Evolutionary conservation across 1,139 yeast genomes (phyloP).

Genomic region (Taiozyma sp.): DNA sequence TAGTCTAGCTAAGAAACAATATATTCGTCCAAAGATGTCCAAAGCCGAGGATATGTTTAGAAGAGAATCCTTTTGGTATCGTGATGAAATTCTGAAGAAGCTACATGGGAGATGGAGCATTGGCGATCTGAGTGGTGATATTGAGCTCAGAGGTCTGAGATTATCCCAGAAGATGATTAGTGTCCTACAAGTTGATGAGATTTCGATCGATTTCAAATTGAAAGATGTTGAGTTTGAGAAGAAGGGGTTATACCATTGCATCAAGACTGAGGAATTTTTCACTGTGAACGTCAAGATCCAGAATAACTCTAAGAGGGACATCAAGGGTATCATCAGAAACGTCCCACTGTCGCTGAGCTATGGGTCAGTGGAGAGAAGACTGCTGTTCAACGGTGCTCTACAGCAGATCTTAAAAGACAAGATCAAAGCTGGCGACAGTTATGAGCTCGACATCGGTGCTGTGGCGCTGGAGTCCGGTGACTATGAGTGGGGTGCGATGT

Average conservation of each 20-base stretch:
- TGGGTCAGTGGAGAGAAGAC: slow-evolving; percentile 43
- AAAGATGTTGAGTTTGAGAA: slow-evolving; percentile 15
- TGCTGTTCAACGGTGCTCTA: slow-evolving; percentile 59
- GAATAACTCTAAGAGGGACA: slow-evolving; percentile 36
- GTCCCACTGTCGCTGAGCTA: slow-evolving; percentile 43
- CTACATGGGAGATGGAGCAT: slow-evolving; percentile 64
- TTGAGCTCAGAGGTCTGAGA: slow-evolving; percentile 65
- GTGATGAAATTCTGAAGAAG: slow-evolving; percentile 56
- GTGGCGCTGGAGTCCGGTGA: slow-evolving; percentile 66
- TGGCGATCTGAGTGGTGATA: slow-evolving; percentile 42
- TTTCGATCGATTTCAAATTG: slow-evolving; percentile 36
- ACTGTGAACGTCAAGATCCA: slow-evolving; percentile 40
- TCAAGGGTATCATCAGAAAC: slow-evolving; percentile 62
- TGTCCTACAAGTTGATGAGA: slow-evolving; percentile 44
- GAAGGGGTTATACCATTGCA: slow-evolving; percentile 18
- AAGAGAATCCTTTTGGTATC: slow-evolving; percentile 75
- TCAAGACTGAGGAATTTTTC: slow-evolving; percentile 45
- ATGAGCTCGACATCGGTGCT: slow-evolving; percentile 45
- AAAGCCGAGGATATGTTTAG: slow-evolving; percentile 47
- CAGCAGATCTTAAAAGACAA: slow-evolving; percentile 45
- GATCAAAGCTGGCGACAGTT: slow-evolving; percentile 39
- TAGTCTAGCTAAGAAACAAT: slow-evolving; percentile 68
- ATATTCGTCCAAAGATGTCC: slow-evolving; percentile 54
- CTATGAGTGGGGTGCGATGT: slow-evolving; percentile 72
- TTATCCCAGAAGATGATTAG: slow-evolving; percentile 49